Conservation (phyloP, 306 rosid genomes). For the Rubus parviflorus region DNA sequence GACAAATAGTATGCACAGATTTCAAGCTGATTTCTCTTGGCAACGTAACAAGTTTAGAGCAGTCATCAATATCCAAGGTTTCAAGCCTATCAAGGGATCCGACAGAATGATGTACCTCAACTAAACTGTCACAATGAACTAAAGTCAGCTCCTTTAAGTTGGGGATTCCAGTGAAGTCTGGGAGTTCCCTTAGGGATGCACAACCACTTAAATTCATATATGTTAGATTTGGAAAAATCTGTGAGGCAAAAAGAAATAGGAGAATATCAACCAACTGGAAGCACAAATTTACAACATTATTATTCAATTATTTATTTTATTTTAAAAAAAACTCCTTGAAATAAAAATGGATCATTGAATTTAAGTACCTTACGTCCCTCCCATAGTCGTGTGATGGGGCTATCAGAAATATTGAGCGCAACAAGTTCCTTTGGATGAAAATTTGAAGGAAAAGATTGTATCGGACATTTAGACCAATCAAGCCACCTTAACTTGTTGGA, state of each 20-base stretch:
- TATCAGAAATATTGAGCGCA: conserved; percentile 28
- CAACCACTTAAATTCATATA: neutral
- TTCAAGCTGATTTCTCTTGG: conserved; percentile 5
- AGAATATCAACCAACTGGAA: neutral
- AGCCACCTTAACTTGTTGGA: conserved; percentile 25
- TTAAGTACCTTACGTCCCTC: conserved; percentile 20
- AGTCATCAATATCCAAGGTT: neutral
- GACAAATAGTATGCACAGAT: neutral
- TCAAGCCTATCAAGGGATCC: neutral
- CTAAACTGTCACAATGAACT: neutral
- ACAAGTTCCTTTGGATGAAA: conserved; percentile 37
- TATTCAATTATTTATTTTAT: neutral
- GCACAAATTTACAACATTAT: no score
- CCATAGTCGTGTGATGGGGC: conserved; percentile 23
- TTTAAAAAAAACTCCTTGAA: neutral
- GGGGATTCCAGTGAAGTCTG: neutral
- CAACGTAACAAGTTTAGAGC: neutral
- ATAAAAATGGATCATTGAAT: neutral
- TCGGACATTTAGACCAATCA: conserved; percentile 39
- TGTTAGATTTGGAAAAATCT: neutral
- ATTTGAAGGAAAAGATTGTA: conserved; percentile 27
- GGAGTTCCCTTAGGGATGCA: neutral
- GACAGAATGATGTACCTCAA: neutral
- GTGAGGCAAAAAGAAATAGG: neutral
- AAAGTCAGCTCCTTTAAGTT: neutral